Evolutionary conservation across 768 basidiomycete species (phyloP).

Genomic region (Boletus fagicola): DNA sequence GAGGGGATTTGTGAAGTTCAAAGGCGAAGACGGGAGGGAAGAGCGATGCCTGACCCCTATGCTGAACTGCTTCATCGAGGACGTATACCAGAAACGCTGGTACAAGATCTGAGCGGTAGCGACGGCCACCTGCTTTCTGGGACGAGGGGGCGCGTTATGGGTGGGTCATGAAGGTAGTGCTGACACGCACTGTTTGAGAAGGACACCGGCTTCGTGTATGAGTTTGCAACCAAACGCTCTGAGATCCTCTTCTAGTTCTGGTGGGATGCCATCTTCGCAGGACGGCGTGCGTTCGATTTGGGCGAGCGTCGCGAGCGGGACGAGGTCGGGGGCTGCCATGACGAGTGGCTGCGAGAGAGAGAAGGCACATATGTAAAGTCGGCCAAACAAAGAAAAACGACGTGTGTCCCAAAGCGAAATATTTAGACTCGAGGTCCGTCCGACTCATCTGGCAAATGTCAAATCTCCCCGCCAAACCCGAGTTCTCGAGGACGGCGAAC

Average conservation of each 20-base stretch:
- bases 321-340: constrained; percentile 51
- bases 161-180: background rate
- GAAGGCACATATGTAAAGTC: constrained; percentile 6
- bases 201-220: constrained; percentile 90
- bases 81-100: constrained; percentile 95
- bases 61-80: constrained; percentile 92
- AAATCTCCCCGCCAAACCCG: constrained; percentile 33
- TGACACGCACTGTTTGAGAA: constrained; percentile 77
- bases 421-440: no score
- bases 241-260: constrained; percentile 82
- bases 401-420: background rate
- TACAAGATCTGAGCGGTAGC: constrained; percentile 96
- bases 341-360: background rate
- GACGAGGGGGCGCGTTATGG: constrained; percentile 5
- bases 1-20: constrained; percentile 8
- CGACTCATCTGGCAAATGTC: no score
- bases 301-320: constrained; percentile 78
- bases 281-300: constrained; percentile 85
- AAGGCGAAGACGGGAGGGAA: constrained; percentile 4
- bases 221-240: constrained; percentile 90
- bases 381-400: constrained; percentile 20
- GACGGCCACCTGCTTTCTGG: constrained; percentile 92
- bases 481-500: constrained; percentile 22
- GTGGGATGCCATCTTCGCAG: constrained; percentile 74
- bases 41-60: constrained; percentile 65